Conservation (phyloP, 805 yeast genomes). For the Spathaspora sp. region DNA sequence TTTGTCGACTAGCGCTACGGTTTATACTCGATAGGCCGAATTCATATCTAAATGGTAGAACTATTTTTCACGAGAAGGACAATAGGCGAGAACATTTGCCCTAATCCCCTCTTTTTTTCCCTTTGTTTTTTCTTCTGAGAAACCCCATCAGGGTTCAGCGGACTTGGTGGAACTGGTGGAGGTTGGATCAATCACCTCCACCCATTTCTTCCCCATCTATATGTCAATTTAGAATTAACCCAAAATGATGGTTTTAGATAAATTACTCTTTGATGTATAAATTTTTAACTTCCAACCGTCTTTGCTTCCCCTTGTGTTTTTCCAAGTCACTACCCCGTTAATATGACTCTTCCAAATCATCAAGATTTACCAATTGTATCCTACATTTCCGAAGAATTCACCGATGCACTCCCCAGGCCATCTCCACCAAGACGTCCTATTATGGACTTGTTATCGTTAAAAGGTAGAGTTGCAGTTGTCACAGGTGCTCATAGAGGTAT, state of each 20-base stretch:
- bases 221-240: no score
- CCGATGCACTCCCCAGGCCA: conserved; percentile 2
- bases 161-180: not conserved
- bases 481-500: conserved; percentile 85
- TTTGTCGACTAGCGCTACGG: no score
- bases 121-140: no score
- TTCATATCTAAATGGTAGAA: no score
- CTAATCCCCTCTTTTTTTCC: not conserved
- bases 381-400: not conserved
- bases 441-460: conserved; percentile 68
- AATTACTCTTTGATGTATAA: not conserved
- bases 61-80: no score
- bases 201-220: not conserved
- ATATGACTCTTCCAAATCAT: conserved; percentile 5
- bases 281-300: not conserved
- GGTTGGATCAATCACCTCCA: not conserved
- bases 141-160: not conserved
- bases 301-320: not conserved
- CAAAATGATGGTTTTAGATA: not conserved
- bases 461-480: conserved; percentile 78
- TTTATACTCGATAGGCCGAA: no score
- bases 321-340: not conserved
- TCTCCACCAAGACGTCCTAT: conserved; percentile 27
- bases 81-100: not conserved
- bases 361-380: conserved; percentile 1